Evolutionary conservation across 2,329 filamentous ascomycete species (phyloP).

Genomic region (Daldinia sp.): DNA sequence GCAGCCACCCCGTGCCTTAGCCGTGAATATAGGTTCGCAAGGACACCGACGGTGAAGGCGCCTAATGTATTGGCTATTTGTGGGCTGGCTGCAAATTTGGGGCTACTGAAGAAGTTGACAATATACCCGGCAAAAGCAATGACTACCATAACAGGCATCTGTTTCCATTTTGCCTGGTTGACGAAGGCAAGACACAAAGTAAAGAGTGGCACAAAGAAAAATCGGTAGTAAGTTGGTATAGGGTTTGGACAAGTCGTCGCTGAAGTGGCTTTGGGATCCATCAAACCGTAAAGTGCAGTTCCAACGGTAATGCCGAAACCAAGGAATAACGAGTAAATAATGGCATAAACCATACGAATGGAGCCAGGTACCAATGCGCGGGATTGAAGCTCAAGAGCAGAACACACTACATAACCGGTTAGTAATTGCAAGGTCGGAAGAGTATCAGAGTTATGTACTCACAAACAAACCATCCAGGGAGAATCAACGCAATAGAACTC

Average conservation of each 20-base stretch:
- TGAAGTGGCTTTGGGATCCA: constrained; percentile 57
- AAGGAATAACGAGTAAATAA: constrained; percentile 79
- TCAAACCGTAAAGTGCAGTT: constrained; percentile 59
- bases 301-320: constrained; percentile 75
- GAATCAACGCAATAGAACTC: constrained; percentile 79
- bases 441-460: constrained; percentile 30
- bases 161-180: constrained; percentile 85
- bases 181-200: constrained; percentile 79
- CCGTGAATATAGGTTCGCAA: constrained; percentile 82
- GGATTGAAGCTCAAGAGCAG: constrained; percentile 74
- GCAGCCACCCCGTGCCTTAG: constrained; percentile 65
- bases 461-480: constrained; percentile 70
- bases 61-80: constrained; percentile 83
- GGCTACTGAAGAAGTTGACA: constrained; percentile 78
- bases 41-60: constrained; percentile 79
- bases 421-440: constrained; percentile 12
- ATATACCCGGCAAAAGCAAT: constrained; percentile 81
- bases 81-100: constrained; percentile 74
- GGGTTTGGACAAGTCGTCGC: constrained; percentile 49
- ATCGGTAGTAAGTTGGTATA: constrained; percentile 60
- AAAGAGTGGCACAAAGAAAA: constrained; percentile 80
- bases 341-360: constrained; percentile 79
- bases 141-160: constrained; percentile 80
- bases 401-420: constrained; percentile 44
- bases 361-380: constrained; percentile 77